Evolutionary conservation across 306 rosid species (phyloP).

Genomic region (Vigna radiata): DNA sequence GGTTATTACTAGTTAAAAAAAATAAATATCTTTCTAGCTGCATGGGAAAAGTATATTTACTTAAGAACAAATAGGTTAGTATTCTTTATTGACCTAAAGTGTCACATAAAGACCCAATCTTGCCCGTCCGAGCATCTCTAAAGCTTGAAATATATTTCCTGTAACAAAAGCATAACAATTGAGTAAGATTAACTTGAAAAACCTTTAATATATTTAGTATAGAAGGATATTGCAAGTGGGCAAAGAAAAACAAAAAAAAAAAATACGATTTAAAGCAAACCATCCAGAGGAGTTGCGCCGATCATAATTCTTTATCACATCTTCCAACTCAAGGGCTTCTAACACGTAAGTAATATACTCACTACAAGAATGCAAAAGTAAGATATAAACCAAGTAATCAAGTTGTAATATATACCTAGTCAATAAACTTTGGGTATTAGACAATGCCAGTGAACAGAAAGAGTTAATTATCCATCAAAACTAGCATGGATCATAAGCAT

Average conservation of each 20-base stretch:
- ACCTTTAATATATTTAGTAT: conserved; percentile 17
- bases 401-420: conserved; percentile 26
- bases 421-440: conserved; percentile 22
- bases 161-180: conserved; percentile 43
- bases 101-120: conserved; percentile 65
- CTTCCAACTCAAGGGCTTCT: conserved; percentile 93
- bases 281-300: conserved; percentile 83
- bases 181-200: conserved; percentile 10
- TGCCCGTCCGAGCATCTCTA: conserved; percentile 73
- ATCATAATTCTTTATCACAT: conserved; percentile 77
- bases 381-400: conserved; percentile 17
- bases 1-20: conserved; percentile 11
- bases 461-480: conserved; percentile 1
- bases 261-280: conserved; percentile 54
- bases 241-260: background rate
- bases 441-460: conserved; percentile 35
- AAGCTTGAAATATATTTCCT: conserved; percentile 91
- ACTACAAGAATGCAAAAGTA: conserved; percentile 57
- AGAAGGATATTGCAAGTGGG: conserved; percentile 7
- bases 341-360: conserved; percentile 82
- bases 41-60: background rate
- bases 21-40: background rate
- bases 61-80: conserved; percentile 22
- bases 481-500: conserved; percentile 10
- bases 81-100: conserved; percentile 62